These are phyloP conservation scores for Anthracocystis panici-leucophaei DNA, from an alignment of 1,284 basidiomycete genomes.

Conservation along the genomic window DNA sequence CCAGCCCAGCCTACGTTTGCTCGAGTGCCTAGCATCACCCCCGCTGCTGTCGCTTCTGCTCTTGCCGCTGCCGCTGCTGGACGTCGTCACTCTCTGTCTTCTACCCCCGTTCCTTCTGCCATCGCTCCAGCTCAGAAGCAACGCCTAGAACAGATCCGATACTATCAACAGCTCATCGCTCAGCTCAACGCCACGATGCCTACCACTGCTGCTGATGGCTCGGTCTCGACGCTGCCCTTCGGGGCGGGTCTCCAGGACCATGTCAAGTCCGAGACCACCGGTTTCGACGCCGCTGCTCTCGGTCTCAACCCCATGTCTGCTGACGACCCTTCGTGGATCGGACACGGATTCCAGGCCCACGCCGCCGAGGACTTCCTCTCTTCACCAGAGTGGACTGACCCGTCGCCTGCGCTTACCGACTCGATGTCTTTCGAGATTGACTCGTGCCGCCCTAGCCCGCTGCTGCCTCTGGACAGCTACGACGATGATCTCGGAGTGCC, in stretches of 20 bases:
- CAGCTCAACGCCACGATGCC: conserved; percentile 53
- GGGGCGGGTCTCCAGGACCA: conserved; percentile 40
- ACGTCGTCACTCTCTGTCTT: conserved; percentile 47
- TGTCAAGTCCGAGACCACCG: conserved; percentile 30
- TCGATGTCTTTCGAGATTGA: conserved; percentile 62
- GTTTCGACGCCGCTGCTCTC: conserved; percentile 49
- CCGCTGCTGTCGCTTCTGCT: conserved; percentile 41
- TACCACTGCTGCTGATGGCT: conserved; percentile 31
- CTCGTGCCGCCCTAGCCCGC: conserved; percentile 63
- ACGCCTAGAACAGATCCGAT: conserved; percentile 50
- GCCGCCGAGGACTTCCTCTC: conserved; percentile 59
- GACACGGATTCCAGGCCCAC: conserved; percentile 55
- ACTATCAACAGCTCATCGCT: conserved; percentile 52
- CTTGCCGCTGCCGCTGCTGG: conserved; percentile 31
- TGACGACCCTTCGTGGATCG: conserved; percentile 57
- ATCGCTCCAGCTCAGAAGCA: conserved; percentile 32
- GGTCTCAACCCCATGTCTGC: conserved; percentile 58
- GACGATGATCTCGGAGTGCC: conserved; percentile 55
- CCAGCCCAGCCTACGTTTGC: conserved; percentile 37
- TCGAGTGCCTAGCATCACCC: conserved; percentile 47
- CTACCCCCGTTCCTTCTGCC: conserved; percentile 17
- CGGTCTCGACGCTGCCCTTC: conserved; percentile 37
- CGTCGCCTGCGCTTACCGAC: conserved; percentile 62
- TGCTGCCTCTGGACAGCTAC: conserved; percentile 59
- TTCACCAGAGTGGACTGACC: conserved; percentile 64